Conservation (phyloP, 2,329 filamentous ascomycete genomes). For the Xylariaceae sp. region DNA sequence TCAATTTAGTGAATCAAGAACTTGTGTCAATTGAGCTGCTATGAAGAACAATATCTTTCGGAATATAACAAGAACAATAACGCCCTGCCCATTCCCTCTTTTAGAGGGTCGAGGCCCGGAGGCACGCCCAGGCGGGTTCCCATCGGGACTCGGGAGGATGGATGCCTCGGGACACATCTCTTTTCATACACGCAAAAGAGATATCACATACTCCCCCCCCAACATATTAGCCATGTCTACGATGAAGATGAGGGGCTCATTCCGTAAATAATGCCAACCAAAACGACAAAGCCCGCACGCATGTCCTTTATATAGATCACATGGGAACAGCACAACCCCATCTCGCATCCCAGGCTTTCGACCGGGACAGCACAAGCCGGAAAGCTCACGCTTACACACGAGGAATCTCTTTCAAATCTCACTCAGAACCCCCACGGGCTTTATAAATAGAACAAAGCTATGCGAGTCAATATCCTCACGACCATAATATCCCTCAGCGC, state of each 20-base stretch:
- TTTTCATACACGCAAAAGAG: neutral
- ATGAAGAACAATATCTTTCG: neutral
- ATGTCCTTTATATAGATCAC: neutral
- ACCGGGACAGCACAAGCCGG: neutral
- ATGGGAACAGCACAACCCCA: too few species aligned
- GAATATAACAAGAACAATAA: neutral
- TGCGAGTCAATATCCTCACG: neutral
- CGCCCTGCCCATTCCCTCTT: neutral
- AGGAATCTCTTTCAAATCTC: neutral
- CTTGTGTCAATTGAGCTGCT: neutral
- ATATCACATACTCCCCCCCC: neutral
- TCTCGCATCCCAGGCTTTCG: too few species aligned
- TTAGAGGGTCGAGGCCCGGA: neutral
- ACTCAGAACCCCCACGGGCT: neutral
- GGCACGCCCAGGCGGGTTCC: slow-evolving; percentile 9
- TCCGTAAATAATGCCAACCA: neutral
- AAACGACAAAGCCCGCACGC: neutral
- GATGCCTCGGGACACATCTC: slow-evolving; percentile 4
- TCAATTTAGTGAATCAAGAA: too few species aligned
- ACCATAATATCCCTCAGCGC: neutral
- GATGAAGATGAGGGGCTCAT: neutral
- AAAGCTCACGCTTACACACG: neutral
- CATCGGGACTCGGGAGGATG: slow-evolving; percentile 6
- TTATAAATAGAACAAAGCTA: neutral
- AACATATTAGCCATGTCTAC: neutral